Percentiles rank a stretch among this genome's conserved stretches.
Evolutionary conservation across 202 grass and related monocot genomes (phyloP).

Genomic region (Schoenoplectus tabernaemontani): DNA sequence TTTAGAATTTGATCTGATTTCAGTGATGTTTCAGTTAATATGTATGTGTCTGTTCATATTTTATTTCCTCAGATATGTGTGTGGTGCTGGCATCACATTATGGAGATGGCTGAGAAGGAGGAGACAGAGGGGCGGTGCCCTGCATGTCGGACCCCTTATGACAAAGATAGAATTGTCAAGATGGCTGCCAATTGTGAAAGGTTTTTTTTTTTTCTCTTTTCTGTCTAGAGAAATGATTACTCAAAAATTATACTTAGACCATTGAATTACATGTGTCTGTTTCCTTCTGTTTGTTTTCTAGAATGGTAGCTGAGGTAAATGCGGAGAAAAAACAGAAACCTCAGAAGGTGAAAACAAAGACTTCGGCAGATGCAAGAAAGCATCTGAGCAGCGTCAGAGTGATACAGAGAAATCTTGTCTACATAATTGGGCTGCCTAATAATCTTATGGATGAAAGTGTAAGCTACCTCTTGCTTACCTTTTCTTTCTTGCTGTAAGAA

Average conservation of each 20-base stretch:
- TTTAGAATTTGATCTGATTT: background rate
- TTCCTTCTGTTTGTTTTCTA: conserved; percentile 21
- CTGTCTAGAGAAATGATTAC: background rate
- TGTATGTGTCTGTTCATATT: background rate
- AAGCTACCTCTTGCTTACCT: conserved; percentile 9
- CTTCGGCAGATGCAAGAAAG: conserved; percentile 61
- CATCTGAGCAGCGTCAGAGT: conserved; percentile 89
- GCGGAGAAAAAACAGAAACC: conserved; percentile 81
- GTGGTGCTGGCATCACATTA: conserved; percentile 99
- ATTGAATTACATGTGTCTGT: background rate
- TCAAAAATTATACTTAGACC: background rate
- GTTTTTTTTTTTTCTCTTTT: too few species aligned
- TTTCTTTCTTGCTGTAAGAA: background rate
- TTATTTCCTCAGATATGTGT: conserved; percentile 61
- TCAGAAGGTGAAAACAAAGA: conserved; percentile 70
- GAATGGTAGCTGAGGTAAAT: conserved; percentile 57
- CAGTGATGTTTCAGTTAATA: background rate
- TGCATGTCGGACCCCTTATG: conserved; percentile 71
- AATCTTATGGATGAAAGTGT: conserved; percentile 84
- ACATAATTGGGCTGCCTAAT: conserved; percentile 81
- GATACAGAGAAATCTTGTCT: conserved; percentile 90
- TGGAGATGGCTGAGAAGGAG: conserved; percentile 96
- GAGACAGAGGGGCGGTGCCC: conserved; percentile 94
- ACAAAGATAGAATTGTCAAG: conserved; percentile 86
- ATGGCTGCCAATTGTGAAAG: conserved; percentile 80